Conservation (phyloP, 2,329 filamentous ascomycete species). For the Cladosporium sp. region DNA sequence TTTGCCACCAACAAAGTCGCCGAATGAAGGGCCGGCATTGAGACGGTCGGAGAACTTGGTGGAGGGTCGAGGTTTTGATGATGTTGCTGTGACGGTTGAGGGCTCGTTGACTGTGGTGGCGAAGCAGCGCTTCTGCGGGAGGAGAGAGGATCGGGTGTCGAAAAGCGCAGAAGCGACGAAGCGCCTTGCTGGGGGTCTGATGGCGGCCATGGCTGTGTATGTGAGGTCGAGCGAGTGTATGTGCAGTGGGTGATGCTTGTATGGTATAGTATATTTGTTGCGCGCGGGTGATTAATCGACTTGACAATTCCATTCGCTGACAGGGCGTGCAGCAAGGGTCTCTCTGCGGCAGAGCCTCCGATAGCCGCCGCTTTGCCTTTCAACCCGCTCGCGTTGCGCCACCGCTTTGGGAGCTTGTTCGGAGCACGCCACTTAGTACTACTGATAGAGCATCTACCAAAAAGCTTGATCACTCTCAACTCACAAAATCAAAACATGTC, state of each 20-base stretch:
- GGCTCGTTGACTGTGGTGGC: conserved; percentile 46
- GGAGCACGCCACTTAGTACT: background rate
- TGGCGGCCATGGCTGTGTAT: conserved; percentile 29
- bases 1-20: conserved; percentile 58
- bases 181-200: conserved; percentile 30
- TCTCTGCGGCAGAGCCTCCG: background rate
- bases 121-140: conserved; percentile 41
- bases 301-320: conserved; percentile 14
- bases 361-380: conserved; percentile 8
- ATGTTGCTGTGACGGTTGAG: conserved; percentile 35
- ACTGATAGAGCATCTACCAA: background rate
- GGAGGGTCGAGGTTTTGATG: conserved; percentile 37
- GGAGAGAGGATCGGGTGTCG: conserved; percentile 27
- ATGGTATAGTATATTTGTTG: background rate
- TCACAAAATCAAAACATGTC: background rate
- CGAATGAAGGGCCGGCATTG: conserved; percentile 64
- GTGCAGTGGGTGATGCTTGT: background rate
- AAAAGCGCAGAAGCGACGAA: conserved; percentile 26
- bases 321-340: conserved; percentile 11
- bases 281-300: conserved; percentile 6
- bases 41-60: conserved; percentile 63
- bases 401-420: conserved; percentile 8
- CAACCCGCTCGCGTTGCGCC: background rate
- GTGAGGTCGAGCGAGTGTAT: background rate
- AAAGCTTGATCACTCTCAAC: background rate